A percentile compares a stretch with the other conserved stretches of the same genome.
Conservation (phyloP, 371 early-diverging fungal species). For the Mortierella sp. region DNA sequence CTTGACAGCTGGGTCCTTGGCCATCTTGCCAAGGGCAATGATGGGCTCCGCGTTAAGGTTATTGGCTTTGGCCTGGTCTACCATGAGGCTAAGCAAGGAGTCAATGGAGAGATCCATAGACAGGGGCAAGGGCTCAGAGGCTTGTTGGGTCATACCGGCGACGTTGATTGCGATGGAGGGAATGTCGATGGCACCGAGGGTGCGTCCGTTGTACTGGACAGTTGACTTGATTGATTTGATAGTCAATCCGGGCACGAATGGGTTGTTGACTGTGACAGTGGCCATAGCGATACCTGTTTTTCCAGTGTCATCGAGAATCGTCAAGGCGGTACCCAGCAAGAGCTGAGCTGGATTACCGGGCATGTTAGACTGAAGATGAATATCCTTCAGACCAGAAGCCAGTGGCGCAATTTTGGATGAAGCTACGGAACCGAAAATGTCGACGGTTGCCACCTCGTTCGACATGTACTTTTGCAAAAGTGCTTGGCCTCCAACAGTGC, state of each 20-base stretch:
- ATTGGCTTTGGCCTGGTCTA: slow-evolving; percentile 55
- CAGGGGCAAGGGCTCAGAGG: slow-evolving; percentile 17
- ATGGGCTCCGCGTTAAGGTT: slow-evolving; percentile 55
- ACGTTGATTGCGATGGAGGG: slow-evolving; percentile 13
- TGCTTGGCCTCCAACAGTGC: slow-evolving; percentile 55
- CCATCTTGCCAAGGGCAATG: slow-evolving; percentile 56
- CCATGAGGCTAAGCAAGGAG: slow-evolving; percentile 48
- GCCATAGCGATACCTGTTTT: slow-evolving; percentile 55
- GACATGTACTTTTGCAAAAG: slow-evolving; percentile 60
- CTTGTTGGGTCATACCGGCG: slow-evolving; percentile 16
- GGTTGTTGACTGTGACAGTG: slow-evolving; percentile 61
- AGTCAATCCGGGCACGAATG: slow-evolving; percentile 59
- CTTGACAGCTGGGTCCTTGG: slow-evolving; percentile 47
- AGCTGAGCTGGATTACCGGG: slow-evolving; percentile 59
- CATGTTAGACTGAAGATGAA: slow-evolving; percentile 56
- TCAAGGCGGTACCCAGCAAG: slow-evolving; percentile 56
- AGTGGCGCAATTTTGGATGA: slow-evolving; percentile 59
- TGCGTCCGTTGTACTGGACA: slow-evolving; percentile 56
- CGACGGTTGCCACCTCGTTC: slow-evolving; percentile 57
- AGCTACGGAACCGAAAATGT: slow-evolving; percentile 52
- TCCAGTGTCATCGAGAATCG: slow-evolving; percentile 54
- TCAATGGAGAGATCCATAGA: slow-evolving; percentile 33
- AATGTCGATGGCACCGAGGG: slow-evolving; percentile 59
- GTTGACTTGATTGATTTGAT: slow-evolving; percentile 59
- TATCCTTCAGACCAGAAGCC: slow-evolving; percentile 50